Conservation (phyloP, 1,284 basidiomycete species). For the Ganoderma resinaceum region DNA sequence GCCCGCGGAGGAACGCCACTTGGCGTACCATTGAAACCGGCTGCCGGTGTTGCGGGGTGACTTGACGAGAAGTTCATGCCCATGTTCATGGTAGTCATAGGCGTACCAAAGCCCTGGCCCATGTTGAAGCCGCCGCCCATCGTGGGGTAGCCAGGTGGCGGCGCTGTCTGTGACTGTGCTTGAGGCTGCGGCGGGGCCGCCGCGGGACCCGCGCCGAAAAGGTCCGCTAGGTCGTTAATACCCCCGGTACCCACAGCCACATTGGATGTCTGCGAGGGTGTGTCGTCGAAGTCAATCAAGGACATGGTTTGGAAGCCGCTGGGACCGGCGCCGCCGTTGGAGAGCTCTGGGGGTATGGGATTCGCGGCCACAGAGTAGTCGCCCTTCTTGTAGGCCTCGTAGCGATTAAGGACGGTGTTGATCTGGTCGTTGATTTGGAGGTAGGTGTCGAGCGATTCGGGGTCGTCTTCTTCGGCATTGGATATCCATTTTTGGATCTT, state of each 20-base stretch:
- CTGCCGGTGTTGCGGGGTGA: slow-evolving; percentile 18
- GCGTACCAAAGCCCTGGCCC: slow-evolving; percentile 5
- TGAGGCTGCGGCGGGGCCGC: slow-evolving; percentile 7
- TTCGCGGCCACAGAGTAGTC: slow-evolving; percentile 77
- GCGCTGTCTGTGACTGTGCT: slow-evolving; percentile 19
- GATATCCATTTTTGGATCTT: slow-evolving; percentile 98
- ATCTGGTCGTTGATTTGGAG: slow-evolving; percentile 98
- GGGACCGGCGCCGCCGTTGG: slow-evolving; percentile 36
- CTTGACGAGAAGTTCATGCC: slow-evolving; percentile 17
- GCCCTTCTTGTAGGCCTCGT: slow-evolving; percentile 91
- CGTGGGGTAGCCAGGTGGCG: background rate
- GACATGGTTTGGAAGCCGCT: slow-evolving; percentile 47
- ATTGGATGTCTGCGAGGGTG: slow-evolving; percentile 34
- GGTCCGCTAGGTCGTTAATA: slow-evolving; percentile 63
- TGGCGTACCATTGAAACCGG: slow-evolving; percentile 12
- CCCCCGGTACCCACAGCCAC: slow-evolving; percentile 17
- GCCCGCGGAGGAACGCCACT: slow-evolving; percentile 20
- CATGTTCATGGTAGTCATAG: slow-evolving; percentile 18
- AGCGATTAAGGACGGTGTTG: slow-evolving; percentile 90
- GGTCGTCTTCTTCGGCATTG: slow-evolving; percentile 86
- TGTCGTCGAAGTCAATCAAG: slow-evolving; percentile 79
- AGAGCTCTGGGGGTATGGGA: slow-evolving; percentile 66
- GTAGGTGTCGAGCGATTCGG: slow-evolving; percentile 91
- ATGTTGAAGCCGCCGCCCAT: slow-evolving; percentile 18
- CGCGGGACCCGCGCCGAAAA: slow-evolving; percentile 41